Conservation (phyloP, 192 early-diverging fungal species). For the Coemansia sp. region DNA sequence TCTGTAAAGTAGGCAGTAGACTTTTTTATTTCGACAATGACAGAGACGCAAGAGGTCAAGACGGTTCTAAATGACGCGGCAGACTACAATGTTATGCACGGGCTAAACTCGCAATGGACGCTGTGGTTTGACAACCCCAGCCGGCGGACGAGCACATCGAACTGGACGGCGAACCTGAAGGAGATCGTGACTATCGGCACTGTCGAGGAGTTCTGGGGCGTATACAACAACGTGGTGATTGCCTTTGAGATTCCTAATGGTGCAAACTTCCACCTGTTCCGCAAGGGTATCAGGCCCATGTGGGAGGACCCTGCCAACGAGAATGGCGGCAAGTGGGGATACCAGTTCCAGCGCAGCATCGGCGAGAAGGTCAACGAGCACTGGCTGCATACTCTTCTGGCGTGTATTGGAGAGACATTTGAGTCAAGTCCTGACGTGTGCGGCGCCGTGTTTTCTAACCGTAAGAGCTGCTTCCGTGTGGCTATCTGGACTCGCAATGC, state of each 20-base stretch:
- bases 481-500: conserved; percentile 79
- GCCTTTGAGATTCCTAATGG: conserved; percentile 72
- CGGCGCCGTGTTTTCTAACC: conserved; percentile 86
- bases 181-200: conserved; percentile 89
- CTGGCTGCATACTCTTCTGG: conserved; percentile 89
- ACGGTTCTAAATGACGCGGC: conserved; percentile 66
- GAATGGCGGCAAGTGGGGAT: conserved; percentile 91
- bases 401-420: conserved; percentile 88
- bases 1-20: background rate
- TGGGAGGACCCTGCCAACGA: conserved; percentile 95
- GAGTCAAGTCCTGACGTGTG: conserved; percentile 79
- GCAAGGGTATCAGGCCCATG: conserved; percentile 87
- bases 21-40: conserved; percentile 22
- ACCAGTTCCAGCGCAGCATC: conserved; percentile 72
- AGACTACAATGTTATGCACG: conserved; percentile 87
- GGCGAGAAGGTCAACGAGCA: conserved; percentile 77
- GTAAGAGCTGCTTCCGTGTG: conserved; percentile 83
- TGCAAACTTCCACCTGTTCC: conserved; percentile 95
- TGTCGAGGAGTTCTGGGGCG: conserved; percentile 98
- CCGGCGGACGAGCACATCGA: conserved; percentile 74
- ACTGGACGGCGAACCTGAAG: conserved; percentile 88
- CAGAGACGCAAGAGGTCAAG: conserved; percentile 40
- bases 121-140: conserved; percentile 93
- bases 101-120: conserved; percentile 88
- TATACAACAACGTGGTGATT: conserved; percentile 87